These are phyloP conservation scores for Candida montana DNA, from an alignment of 805 yeast species.

Conservation along the genomic window DNA sequence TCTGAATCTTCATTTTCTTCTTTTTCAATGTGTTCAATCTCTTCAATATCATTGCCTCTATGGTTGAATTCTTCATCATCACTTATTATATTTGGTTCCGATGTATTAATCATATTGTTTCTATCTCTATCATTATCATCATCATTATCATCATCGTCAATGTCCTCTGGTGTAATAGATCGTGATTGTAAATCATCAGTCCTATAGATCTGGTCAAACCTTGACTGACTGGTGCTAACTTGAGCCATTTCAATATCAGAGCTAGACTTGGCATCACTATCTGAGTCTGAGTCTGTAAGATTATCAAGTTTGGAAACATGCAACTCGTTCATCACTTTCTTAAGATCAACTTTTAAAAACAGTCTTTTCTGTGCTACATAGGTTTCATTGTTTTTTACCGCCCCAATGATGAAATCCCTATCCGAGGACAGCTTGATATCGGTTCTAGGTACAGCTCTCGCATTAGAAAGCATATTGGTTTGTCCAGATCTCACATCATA, in stretches of 20 bases:
- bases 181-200: not conserved
- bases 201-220: not conserved
- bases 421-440: not conserved
- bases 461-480: too few relatives aligned
- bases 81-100: not conserved
- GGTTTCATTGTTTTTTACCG: not conserved
- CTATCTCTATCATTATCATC: too few relatives aligned
- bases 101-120: too few relatives aligned
- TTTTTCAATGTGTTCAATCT: not conserved
- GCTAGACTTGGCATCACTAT: not conserved
- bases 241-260: not conserved
- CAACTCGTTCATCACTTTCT: not conserved
- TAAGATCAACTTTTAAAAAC: not conserved
- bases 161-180: not conserved
- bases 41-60: too few relatives aligned
- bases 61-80: conserved; percentile 2
- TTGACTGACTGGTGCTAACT: not conserved
- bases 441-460: not conserved
- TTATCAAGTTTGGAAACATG: too few relatives aligned
- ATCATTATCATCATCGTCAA: not conserved
- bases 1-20: not conserved
- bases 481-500: not conserved
- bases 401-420: not conserved
- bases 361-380: not conserved
- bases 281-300: not conserved